Percentiles rank a stretch among this genome's conserved stretches.
These are phyloP conservation scores for Cryptosporidium sp. DNA, from an alignment of 169 alveolate species.

Conservation along the genomic window DNA sequence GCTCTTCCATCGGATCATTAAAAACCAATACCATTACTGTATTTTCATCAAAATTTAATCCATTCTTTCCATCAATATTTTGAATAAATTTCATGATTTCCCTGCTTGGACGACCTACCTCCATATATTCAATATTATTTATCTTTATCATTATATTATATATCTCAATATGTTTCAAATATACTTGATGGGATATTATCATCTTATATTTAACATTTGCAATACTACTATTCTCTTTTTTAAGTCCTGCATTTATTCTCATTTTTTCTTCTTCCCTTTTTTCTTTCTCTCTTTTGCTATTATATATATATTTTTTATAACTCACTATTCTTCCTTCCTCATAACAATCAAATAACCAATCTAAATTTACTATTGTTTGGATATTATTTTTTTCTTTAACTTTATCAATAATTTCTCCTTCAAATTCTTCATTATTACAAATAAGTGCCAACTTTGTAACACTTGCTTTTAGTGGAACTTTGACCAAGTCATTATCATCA, in stretches of 20 bases:
- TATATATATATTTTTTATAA: constrained; percentile 11
- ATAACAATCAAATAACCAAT: constrained; percentile 67
- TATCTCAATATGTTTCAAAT: constrained; percentile 6
- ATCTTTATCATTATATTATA: neutral
- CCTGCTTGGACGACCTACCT: constrained; percentile 53
- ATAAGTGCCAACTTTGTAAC: constrained; percentile 5
- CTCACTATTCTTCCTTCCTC: constrained; percentile 60
- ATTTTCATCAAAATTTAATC: neutral
- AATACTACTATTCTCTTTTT: neutral
- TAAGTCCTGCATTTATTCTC: neutral
- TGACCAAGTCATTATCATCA: neutral
- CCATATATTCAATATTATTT: neutral
- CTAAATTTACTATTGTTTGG: constrained; percentile 25
- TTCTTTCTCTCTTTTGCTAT: neutral
- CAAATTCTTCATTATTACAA: neutral
- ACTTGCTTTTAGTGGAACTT: neutral
- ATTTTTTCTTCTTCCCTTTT: neutral
- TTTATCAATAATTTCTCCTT: neutral
- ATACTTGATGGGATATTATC: constrained; percentile 20
- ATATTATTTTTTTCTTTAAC: neutral
- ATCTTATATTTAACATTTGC: neutral
- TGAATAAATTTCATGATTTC: neutral
- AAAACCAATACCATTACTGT: neutral
- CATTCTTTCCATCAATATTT: neutral
- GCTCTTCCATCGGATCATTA: constrained; percentile 53